Evolutionary conservation across 2,329 filamentous ascomycete genomes (phyloP), one percentile per base, ranked within the genome.

Genomic region (Exophiala xenobiotica): DNA sequence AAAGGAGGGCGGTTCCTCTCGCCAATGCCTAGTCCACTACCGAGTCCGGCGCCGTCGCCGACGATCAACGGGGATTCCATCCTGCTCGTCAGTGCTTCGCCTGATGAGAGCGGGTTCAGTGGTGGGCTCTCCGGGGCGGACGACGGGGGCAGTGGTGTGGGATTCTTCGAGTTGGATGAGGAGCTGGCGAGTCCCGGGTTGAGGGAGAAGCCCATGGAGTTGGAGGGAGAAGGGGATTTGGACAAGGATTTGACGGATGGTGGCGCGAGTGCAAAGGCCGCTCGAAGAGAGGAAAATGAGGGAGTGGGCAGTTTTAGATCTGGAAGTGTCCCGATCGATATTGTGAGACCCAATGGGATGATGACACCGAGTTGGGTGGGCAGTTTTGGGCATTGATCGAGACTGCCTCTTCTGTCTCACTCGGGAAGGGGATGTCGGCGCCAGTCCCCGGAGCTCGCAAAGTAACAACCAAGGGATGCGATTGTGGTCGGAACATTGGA

Each of bases 161-260:
- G 60, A 6, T 62, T 62, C 31, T 62, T 62, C 38, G 60, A 62
- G 39, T 54, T 62, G 8, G 60, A 62, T 35, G 60, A 62, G 49
- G 60, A 62, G 48, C 45, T 62, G 12, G 46, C 51, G 7, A 59
- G 49, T 41, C 58, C 60, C 11, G 54, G 39, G 8, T 35, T 55
- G 33, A 37, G 50, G 22, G 58, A 58, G 2, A 42, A 38, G 11
- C 18, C 51, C 3, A 35, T 35, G 31, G 12, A 35, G 31, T 35
- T 16, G 31, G 31, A 35, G 6, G 45, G 42, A 4, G 46, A 52
- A 7, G 39, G n/a, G 24, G 35, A 39, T 14, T 43, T 51, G 23
- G 41, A 46, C 14, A 14, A 46, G 22, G 33, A 33, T 14, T 23
- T 39, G 23, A 50, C 46, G 19, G 37, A 29, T 22, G 24, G 4